Evolutionary conservation across 371 early-diverging fungal genomes (phyloP), one percentile per base, ranked within the genome.

Genomic region (Chytridium lagenaria): DNA sequence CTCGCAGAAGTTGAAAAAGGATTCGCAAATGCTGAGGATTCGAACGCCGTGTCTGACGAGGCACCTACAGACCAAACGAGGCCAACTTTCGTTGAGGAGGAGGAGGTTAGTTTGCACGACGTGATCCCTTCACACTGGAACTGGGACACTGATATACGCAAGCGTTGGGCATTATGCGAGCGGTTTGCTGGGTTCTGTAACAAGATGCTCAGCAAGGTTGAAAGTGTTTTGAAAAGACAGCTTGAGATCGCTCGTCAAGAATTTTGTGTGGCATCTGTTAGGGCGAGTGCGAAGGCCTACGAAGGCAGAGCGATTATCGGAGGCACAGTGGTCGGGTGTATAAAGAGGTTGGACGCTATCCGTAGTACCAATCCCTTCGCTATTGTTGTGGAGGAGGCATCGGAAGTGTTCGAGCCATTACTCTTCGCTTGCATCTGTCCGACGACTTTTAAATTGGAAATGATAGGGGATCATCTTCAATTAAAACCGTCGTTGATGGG

Each of bases 391-490:
- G 80, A 80, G 39, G 80, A 80, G 55, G 80, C 80, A 2, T 80
- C 80, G 1, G 80, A 80, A 67, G 80, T 80, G 19, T 15, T 80
- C 49, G 80, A 80, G 61, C 80, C 80, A 19, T 38, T 80, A 19
- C 66, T 80, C 7, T 71, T 80, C 38, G 50, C 80, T 19, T 77
- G 77, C 59, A 28, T 80, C 7, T 44, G 63, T 16, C 23, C 51
- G 31, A 67, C 77, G 30, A 77, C 77, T 1, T 12, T 10, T 59
- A 80, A 80, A 51, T 55, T 80, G 7, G 80, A 80, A 66, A 73
- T 77, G 74, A 68, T 80, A 59, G 80, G 80, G 26, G 80, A 80
- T 72, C 80, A 80, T 67, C 69, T 66, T 38, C 80, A 80, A 50
- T 44, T 80, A 61, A 70, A 77, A 50, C 80, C 80, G 64, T 71